Percentiles rank a stretch among this genome's conserved stretches.
phyloP scores from a whole-genome alignment of 768 basidiomycete genomes.

The Flagelloscypha sp. region DNA sequence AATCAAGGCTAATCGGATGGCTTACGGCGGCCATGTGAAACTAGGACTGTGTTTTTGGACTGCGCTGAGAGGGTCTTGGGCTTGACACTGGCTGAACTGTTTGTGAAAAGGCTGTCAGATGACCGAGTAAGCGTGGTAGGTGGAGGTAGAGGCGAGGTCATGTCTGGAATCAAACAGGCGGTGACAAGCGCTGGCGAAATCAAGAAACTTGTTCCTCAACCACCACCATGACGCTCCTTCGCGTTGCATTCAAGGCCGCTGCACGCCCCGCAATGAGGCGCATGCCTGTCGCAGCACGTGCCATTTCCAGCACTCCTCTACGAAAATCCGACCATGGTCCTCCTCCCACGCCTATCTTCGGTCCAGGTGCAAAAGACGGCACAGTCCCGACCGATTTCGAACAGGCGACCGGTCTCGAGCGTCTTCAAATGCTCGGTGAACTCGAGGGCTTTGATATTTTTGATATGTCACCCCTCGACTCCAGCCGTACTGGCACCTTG shows the following conservation, averaged over 20 bases:
- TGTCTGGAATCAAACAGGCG: background rate
- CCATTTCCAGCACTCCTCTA: conserved; percentile 50
- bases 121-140: background rate
- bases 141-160: background rate
- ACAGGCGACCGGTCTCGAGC: conserved; percentile 95
- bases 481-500: conserved; percentile 81
- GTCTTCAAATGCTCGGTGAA: conserved; percentile 86
- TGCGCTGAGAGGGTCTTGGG: background rate
- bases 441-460: conserved; percentile 86
- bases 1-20: no score
- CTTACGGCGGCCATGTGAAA: conserved; percentile 80
- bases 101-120: background rate
- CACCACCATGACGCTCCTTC: background rate
- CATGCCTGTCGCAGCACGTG: conserved; percentile 30
- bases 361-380: conserved; percentile 63
- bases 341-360: conserved; percentile 58
- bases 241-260: no score
- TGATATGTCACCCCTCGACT: conserved; percentile 77
- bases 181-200: background rate
- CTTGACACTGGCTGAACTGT: background rate
- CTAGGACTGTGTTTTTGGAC: conserved; percentile 66
- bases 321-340: conserved; percentile 47
- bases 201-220: background rate
- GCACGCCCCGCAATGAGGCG: conserved; percentile 14
- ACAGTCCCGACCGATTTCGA: conserved; percentile 77